These are phyloP conservation scores for Akanthomyces dipterigenus DNA, from an alignment of 2,329 filamentous ascomycete species.

Conservation along the genomic window DNA sequence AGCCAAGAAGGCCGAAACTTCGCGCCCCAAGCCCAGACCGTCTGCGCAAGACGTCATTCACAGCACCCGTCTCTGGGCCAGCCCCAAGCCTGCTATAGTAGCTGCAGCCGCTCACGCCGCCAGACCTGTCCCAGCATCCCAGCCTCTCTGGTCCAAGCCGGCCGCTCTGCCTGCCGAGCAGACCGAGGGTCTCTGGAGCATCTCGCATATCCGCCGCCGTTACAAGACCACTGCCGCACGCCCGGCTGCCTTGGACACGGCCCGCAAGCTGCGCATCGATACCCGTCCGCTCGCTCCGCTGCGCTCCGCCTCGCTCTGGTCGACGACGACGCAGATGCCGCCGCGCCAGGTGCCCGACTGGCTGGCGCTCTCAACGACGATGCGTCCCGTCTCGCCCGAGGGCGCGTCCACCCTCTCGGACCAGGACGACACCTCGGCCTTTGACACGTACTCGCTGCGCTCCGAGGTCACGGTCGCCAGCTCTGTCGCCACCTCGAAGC, in stretches of 20 bases:
- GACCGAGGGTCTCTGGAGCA: conserved; percentile 18
- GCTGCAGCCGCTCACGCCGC: not conserved
- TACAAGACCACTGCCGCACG: conserved; percentile 27
- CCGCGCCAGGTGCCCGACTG: conserved; percentile 15
- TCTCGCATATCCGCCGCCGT: conserved; percentile 16
- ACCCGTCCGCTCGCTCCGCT: conserved; percentile 24
- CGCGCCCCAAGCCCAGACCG: not conserved
- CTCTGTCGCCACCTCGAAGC: conserved; percentile 1
- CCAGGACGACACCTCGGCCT: not conserved
- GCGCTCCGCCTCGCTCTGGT: conserved; percentile 30
- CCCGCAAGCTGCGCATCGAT: conserved; percentile 26
- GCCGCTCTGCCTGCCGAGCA: conserved; percentile 3
- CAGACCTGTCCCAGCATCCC: not conserved
- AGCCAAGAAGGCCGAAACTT: not conserved
- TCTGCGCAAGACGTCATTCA: not conserved
- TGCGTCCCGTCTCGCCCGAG: not conserved
- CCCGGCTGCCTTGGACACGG: conserved; percentile 28
- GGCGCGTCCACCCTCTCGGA: conserved; percentile 1
- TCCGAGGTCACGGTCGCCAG: conserved; percentile 7
- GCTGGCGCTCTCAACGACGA: conserved; percentile 9
- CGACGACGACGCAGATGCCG: conserved; percentile 8
- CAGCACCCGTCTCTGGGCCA: conserved; percentile 4
- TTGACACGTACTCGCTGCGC: conserved; percentile 4
- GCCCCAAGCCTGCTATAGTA: not conserved
- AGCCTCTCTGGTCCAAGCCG: conserved; percentile 6